phyloP scores from a whole-genome alignment of 129 eudicot species.

The Artemisia tridentata region DNA sequence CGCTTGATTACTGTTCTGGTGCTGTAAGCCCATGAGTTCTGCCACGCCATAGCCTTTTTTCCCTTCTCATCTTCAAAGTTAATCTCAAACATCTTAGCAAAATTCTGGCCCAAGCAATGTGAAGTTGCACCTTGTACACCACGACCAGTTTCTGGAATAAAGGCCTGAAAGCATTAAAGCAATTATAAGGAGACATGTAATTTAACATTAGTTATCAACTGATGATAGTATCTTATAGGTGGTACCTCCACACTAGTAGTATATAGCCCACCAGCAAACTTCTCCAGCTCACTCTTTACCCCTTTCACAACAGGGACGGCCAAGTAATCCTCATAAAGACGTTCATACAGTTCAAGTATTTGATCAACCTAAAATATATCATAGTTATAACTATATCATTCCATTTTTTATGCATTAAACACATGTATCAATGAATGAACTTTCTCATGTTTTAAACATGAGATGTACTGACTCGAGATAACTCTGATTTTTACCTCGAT shows the following conservation, averaged over 20 bases:
- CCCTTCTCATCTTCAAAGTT: slow-evolving; percentile 74
- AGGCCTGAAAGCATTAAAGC: slow-evolving; percentile 43
- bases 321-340: slow-evolving; percentile 71
- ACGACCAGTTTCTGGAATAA: slow-evolving; percentile 78
- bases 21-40: slow-evolving; percentile 87
- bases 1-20: slow-evolving; percentile 60
- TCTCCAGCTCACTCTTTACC: slow-evolving; percentile 75
- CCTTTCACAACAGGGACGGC: slow-evolving; percentile 81
- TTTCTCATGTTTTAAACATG: background rate
- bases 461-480: too few relatives aligned
- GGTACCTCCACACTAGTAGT: slow-evolving; percentile 80
- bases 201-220: background rate
- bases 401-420: background rate
- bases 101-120: slow-evolving; percentile 90
- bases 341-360: slow-evolving; percentile 67
- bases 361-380: slow-evolving; percentile 47
- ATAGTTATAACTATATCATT: background rate
- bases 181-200: background rate
- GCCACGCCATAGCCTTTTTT: slow-evolving; percentile 85
- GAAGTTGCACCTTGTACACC: slow-evolving; percentile 96
- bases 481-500: slow-evolving; percentile 43
- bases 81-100: slow-evolving; percentile 84
- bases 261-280: slow-evolving; percentile 86
- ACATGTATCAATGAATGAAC: background rate
- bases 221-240: slow-evolving; percentile 5